Evolutionary conservation across 192 early-diverging fungal genomes (phyloP).

Genomic region (Mortierella alpina): DNA sequence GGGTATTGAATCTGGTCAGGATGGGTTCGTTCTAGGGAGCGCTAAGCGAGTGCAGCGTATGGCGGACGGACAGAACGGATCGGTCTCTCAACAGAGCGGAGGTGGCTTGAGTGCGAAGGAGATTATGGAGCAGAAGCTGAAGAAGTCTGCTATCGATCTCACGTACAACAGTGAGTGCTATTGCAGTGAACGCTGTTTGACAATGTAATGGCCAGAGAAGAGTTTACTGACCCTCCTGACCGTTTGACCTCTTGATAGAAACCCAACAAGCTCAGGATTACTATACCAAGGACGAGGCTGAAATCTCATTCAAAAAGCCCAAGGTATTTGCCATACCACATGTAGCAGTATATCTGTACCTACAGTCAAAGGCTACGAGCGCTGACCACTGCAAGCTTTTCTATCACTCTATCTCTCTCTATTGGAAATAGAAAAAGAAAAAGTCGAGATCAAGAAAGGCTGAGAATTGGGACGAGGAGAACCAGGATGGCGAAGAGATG

Average conservation of each 20-base stretch:
- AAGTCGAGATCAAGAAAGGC: conserved; percentile 60
- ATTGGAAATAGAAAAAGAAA: conserved; percentile 64
- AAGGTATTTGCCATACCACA: conserved; percentile 63
- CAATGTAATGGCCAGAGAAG: not conserved
- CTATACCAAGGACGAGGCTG: conserved; percentile 89
- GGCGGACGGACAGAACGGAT: not conserved
- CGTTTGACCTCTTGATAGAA: conserved; percentile 29
- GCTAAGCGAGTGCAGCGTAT: conserved; percentile 17
- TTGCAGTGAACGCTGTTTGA: not conserved
- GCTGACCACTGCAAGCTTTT: not conserved
- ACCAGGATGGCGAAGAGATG: conserved; percentile 56
- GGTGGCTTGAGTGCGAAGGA: conserved; percentile 30
- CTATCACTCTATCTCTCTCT: conserved; percentile 8
- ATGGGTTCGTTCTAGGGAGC: conserved; percentile 50
- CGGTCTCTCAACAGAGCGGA: not conserved
- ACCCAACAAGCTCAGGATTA: conserved; percentile 84
- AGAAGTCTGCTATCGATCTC: conserved; percentile 61
- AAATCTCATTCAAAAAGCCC: conserved; percentile 80
- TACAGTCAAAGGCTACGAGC: too few relatives aligned
- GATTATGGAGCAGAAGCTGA: conserved; percentile 50
- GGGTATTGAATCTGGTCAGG: conserved; percentile 28
- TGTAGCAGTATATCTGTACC: not conserved
- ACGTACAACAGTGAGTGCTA: conserved; percentile 60
- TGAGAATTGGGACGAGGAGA: conserved; percentile 62
- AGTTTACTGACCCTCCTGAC: too few relatives aligned